Evolutionary conservation across 345 rosid species (phyloP), one percentile per base, ranked within the genome.

Genomic region (Citrus sp.): DNA sequence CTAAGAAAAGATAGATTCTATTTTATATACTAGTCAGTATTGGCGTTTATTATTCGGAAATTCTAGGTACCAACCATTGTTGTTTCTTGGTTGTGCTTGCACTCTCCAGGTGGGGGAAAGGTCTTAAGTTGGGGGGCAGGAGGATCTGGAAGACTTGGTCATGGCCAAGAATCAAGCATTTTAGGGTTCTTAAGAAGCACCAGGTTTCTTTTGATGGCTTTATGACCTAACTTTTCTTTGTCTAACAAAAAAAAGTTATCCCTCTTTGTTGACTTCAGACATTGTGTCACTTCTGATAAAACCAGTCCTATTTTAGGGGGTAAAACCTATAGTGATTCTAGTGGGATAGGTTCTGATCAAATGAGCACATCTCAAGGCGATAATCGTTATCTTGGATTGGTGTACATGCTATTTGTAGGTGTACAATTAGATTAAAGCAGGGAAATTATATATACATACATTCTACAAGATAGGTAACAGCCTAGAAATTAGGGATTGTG

Each of bases 51-150:
- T 56, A 38, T 19, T 35, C 10, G 51, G 72, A 69, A n/a, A 24
- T 61, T 38, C 46, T 38, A 22, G 70, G 67, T 49, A 37, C 65
- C 73, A 63, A 78, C 32, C 49, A 64, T 67, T 73, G 14, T 72
- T 64, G 61, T 51, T 37, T 35, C 65, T 58, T 72, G 28, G 27
- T 73, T 25, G 61, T 84, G 34, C 77, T 28, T 74, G 55, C 79
- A 38, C 71, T 80, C 67, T 32, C 46, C 81, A 95, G 99, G 87
- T 82, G 90, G 72, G 82, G 99, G 98, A 70, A 87, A 89, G 82
- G 88, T 90, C 76, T 82, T 95, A 75, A 93, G 99, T 76, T 95
- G 99, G 99, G 99, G 99, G 75, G 91, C 80, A 78, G 98, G 92
- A 42, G 94, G 90, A 24, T 87, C 87, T 74, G 96, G 98, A 76